These are phyloP conservation scores for Cadophora malorum DNA, from an alignment of 2,329 filamentous ascomycete species.

Conservation along the genomic window DNA sequence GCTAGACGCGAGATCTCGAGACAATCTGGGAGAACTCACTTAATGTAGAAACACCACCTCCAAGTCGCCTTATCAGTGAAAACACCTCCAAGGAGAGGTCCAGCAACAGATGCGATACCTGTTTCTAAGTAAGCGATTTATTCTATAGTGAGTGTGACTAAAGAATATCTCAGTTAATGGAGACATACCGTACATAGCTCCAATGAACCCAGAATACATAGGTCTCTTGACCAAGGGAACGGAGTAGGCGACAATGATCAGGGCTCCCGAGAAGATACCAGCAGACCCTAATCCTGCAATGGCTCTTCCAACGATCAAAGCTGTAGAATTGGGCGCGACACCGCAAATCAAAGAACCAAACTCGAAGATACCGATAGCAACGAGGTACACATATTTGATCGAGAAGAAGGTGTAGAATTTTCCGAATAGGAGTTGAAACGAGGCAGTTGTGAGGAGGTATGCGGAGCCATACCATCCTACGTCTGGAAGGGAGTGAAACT, in stretches of 20 bases:
- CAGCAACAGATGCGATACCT: constrained; percentile 44
- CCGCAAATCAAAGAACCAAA: constrained; percentile 43
- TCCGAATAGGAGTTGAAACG: constrained; percentile 42
- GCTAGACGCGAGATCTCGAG: no score
- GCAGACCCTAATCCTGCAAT: constrained; percentile 45
- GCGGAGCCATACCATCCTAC: constrained; percentile 54
- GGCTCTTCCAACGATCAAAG: constrained; percentile 44
- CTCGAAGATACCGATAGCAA: constrained; percentile 44
- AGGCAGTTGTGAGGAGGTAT: constrained; percentile 48
- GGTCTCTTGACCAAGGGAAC: constrained; percentile 41
- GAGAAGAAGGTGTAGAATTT: constrained; percentile 45
- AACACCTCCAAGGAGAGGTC: constrained; percentile 45
- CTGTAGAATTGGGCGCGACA: constrained; percentile 41
- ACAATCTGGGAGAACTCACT: constrained; percentile 19
- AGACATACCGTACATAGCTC: constrained; percentile 37
- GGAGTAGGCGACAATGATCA: constrained; percentile 42
- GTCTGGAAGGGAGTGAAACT: constrained; percentile 50
- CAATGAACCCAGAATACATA: constrained; percentile 43
- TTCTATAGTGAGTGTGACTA: neutral
- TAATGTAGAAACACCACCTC: constrained; percentile 43
- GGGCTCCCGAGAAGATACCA: constrained; percentile 48
- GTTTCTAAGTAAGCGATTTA: neutral
- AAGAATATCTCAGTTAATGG: neutral
- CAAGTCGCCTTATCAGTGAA: constrained; percentile 43
- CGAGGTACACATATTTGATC: constrained; percentile 44